Evolutionary conservation across 2,329 filamentous ascomycete genomes (phyloP).

Genomic region (Fusarium continuum): DNA sequence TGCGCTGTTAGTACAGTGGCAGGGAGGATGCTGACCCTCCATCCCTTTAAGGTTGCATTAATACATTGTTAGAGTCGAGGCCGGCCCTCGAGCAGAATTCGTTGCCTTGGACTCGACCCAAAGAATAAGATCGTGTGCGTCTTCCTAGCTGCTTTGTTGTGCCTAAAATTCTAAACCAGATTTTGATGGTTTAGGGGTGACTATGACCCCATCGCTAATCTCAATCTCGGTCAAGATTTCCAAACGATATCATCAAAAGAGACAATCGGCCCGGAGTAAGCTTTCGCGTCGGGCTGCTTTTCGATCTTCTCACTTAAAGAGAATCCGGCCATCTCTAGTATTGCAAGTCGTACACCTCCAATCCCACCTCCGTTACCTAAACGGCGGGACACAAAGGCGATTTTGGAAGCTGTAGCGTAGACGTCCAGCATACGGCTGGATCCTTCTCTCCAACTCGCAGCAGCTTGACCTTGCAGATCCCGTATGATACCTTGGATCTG

Average conservation of each 20-base stretch:
- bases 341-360: constrained; percentile 51
- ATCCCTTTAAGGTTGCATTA: neutral
- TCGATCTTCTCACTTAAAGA: constrained; percentile 44
- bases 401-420: constrained; percentile 52
- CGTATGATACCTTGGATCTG: constrained; percentile 44
- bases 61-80: constrained; percentile 1
- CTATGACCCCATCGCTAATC: no score
- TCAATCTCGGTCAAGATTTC: constrained; percentile 37
- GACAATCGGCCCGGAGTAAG: constrained; percentile 50
- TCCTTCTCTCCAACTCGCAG: constrained; percentile 44
- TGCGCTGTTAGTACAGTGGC: neutral
- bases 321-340: constrained; percentile 54
- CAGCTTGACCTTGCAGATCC: constrained; percentile 32
- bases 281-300: constrained; percentile 49
- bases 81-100: neutral
- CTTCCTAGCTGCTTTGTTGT: neutral
- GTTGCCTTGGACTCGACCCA: neutral
- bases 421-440: constrained; percentile 45
- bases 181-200: neutral
- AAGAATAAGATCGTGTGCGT: neutral
- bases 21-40: neutral
- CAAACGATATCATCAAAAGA: constrained; percentile 53
- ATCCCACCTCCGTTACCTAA: constrained; percentile 51
- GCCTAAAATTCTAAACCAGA: neutral
- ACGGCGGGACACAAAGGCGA: constrained; percentile 43